Conservation (phyloP, 306 rosid genomes). For the Ochetophila trinervis region DNA sequence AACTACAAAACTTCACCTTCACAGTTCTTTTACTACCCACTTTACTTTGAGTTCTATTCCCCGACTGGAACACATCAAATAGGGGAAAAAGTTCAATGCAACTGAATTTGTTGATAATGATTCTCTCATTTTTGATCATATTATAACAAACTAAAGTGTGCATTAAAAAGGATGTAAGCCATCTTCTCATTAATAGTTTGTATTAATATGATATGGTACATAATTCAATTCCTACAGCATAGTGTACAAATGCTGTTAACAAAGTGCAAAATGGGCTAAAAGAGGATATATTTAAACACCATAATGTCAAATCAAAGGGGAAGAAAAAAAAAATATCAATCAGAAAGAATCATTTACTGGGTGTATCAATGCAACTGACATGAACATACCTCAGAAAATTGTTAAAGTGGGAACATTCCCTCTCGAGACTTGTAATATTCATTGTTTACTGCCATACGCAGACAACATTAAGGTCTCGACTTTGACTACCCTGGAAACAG, state of each 20-base stretch:
- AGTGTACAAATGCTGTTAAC: not conserved
- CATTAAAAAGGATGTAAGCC: not conserved
- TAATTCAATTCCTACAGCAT: not conserved
- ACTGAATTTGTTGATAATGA: not conserved
- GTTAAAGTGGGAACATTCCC: slow-evolving; percentile 47
- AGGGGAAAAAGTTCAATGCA: not conserved
- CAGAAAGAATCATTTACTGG: slow-evolving; percentile 52
- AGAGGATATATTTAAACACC: not conserved
- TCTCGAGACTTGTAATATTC: slow-evolving; percentile 51
- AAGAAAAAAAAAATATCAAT: slow-evolving; percentile 26
- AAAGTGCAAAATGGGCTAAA: not conserved
- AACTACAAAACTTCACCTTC: not conserved
- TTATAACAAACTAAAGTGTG: slow-evolving; percentile 1
- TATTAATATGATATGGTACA: not conserved
- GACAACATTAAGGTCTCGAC: slow-evolving; percentile 44
- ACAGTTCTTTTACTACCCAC: not conserved
- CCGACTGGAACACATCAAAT: not conserved
- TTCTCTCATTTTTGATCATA: not conserved
- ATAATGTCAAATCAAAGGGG: slow-evolving; percentile 20
- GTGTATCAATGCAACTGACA: slow-evolving; percentile 45
- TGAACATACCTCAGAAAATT: slow-evolving; percentile 64
- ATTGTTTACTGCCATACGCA: slow-evolving; percentile 47
- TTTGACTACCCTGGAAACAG: slow-evolving; percentile 50
- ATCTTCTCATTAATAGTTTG: not conserved
- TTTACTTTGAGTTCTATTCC: not conserved